Percentiles rank a stretch among this genome's conserved stretches.
phyloP scores from a whole-genome alignment of 164 flowering plant genomes.

The Umbellularia californica region DNA sequence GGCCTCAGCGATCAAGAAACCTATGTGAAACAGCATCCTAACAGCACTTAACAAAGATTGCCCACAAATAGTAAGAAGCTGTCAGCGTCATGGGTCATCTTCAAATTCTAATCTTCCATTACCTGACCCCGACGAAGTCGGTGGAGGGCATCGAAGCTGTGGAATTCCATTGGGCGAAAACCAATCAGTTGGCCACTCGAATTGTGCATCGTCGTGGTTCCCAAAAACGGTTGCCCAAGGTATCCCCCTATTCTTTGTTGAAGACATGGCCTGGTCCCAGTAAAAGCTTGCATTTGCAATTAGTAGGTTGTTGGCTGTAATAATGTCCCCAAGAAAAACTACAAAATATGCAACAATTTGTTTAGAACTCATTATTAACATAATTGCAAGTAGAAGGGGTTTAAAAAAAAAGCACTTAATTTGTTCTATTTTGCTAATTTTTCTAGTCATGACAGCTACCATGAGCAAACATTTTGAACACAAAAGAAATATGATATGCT shows the following conservation, averaged over 20 bases:
- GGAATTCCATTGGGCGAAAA: constrained; percentile 74
- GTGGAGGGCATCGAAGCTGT: constrained; percentile 36
- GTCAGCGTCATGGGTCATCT: neutral
- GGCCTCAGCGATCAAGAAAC: too few species aligned
- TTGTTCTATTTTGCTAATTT: too few species aligned
- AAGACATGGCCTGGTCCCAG: constrained; percentile 77
- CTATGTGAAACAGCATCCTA: too few species aligned
- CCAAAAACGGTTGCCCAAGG: constrained; percentile 83
- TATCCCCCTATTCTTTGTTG: constrained; percentile 56
- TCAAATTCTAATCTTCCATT: neutral
- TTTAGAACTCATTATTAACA: too few species aligned
- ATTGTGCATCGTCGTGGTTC: constrained; percentile 82
- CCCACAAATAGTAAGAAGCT: neutral
- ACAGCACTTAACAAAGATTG: too few species aligned
- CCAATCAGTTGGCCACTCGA: constrained; percentile 89
- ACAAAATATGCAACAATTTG: constrained; percentile 56
- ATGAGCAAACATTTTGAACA: too few species aligned
- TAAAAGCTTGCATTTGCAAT: constrained; percentile 72
- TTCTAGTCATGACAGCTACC: too few species aligned
- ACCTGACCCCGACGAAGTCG: neutral
- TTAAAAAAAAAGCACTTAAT: too few species aligned
- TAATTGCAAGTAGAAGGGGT: too few species aligned
- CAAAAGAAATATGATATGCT: too few species aligned
- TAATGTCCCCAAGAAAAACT: constrained; percentile 78
- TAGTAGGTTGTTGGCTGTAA: constrained; percentile 76